Percentiles rank a stretch among this genome's conserved stretches.
phyloP scores from a whole-genome alignment of 352 stramenopile genomes.

The Globisporangium carolinianum region DNA sequence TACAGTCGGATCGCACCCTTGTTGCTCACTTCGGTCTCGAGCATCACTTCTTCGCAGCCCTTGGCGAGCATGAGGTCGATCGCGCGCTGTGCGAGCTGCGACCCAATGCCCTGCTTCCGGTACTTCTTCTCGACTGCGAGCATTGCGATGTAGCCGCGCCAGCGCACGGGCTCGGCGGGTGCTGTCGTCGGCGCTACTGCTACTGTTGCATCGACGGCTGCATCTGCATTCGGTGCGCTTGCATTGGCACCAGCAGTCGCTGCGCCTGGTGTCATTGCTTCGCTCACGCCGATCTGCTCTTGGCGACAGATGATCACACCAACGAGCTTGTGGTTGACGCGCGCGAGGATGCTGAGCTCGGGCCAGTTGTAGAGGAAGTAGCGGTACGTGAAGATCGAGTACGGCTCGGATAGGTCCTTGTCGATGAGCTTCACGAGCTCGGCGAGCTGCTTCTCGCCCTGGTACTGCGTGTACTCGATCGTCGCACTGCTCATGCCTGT shows the following conservation, averaged over 20 bases:
- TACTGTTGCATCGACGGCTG: too few species aligned
- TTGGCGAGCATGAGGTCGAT: slow-evolving; percentile 86
- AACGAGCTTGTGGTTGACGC: slow-evolving; percentile 81
- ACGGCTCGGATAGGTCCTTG: slow-evolving; percentile 93
- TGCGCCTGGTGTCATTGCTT: slow-evolving; percentile 24
- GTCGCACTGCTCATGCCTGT: neutral
- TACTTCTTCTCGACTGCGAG: slow-evolving; percentile 89
- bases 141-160: slow-evolving; percentile 94
- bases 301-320: slow-evolving; percentile 91
- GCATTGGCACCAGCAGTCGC: neutral
- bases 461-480: slow-evolving; percentile 65
- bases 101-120: slow-evolving; percentile 88
- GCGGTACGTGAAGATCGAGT: slow-evolving; percentile 96
- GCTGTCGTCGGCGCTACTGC: neutral
- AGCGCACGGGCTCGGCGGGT: slow-evolving; percentile 17
- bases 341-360: slow-evolving; percentile 85
- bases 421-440: slow-evolving; percentile 92
- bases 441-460: slow-evolving; percentile 85
- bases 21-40: slow-evolving; percentile 94
- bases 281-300: slow-evolving; percentile 67
- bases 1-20: slow-evolving; percentile 89
- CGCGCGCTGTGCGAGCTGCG: slow-evolving; percentile 75
- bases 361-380: slow-evolving; percentile 96
- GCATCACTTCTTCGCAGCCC: slow-evolving; percentile 85
- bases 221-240: too few species aligned